Conservation (phyloP, 352 stramenopile species). For the Phytophthora megakarya region DNA sequence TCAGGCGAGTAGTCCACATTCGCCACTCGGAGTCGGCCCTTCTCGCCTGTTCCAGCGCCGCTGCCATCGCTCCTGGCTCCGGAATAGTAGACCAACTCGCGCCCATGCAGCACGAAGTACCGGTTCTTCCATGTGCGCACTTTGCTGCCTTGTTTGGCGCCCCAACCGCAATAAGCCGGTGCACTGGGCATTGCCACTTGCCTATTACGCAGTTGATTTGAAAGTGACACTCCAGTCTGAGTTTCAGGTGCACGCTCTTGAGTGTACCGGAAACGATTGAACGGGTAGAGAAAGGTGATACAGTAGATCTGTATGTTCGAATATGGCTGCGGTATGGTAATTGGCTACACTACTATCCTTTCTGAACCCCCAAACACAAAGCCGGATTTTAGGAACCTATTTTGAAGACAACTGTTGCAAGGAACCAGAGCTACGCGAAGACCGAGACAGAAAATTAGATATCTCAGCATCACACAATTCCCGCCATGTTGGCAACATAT, state of each 20-base stretch:
- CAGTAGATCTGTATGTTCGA: not conserved
- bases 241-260: conserved; percentile 14
- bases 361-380: conserved; percentile 13
- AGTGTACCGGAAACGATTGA: not conserved
- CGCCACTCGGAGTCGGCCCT: conserved; percentile 58
- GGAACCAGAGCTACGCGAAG: too few species aligned
- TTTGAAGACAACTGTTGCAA: too few species aligned
- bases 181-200: conserved; percentile 6
- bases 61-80: conserved; percentile 41
- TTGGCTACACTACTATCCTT: not conserved
- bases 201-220: not conserved
- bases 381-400: conserved; percentile 9
- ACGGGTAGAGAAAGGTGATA: not conserved
- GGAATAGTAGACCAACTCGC: conserved; percentile 65
- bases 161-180: conserved; percentile 60
- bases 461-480: too few species aligned
- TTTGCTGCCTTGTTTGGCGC: conserved; percentile 75
- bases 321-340: conserved; percentile 12
- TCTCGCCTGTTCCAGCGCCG: conserved; percentile 51
- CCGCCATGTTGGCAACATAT: too few species aligned
- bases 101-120: conserved; percentile 69
- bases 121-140: conserved; percentile 74
- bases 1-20: conserved; percentile 60
- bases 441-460: too few species aligned
- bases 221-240: conserved; percentile 21